A percentile compares a stretch with the other conserved stretches of the same genome.
phyloP scores from a whole-genome alignment of 1,284 basidiomycete genomes.

The Vanrija humicola region DNA sequence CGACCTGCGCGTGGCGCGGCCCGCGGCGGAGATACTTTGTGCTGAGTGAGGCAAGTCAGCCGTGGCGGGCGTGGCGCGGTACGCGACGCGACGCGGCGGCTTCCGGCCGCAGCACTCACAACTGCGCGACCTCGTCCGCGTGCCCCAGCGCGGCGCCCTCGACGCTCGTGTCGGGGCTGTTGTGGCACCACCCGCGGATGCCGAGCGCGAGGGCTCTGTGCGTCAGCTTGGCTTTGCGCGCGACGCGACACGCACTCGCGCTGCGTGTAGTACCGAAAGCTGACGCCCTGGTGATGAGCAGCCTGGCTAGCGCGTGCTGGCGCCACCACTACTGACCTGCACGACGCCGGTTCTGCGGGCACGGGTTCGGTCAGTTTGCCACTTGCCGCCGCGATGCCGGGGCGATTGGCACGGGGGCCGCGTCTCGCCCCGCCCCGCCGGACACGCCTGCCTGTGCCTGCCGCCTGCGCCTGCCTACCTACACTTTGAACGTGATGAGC shows the following conservation, averaged over 20 bases:
- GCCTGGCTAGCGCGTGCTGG: no score
- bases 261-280: constrained; percentile 38
- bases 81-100: no score
- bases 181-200: constrained; percentile 42
- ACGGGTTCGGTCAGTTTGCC: constrained; percentile 1
- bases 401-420: no score
- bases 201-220: constrained; percentile 34
- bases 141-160: constrained; percentile 43
- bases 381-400: no score
- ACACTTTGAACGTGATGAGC: constrained; percentile 44
- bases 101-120: constrained; percentile 23
- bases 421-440: no score
- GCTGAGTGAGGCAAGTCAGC: constrained; percentile 17
- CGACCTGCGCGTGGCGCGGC: constrained; percentile 34
- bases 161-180: constrained; percentile 41
- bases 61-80: neutral
- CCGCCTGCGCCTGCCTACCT: constrained; percentile 1
- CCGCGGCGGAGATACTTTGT: constrained; percentile 31
- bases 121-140: constrained; percentile 31
- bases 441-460: no score
- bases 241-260: constrained; percentile 21
- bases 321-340: constrained; percentile 22
- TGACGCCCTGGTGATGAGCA: constrained; percentile 32
- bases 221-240: no score
- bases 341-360: constrained; percentile 33